Evolutionary conservation across 176 grass and related monocot species (phyloP).

Genomic region (Cocos nucifera): DNA sequence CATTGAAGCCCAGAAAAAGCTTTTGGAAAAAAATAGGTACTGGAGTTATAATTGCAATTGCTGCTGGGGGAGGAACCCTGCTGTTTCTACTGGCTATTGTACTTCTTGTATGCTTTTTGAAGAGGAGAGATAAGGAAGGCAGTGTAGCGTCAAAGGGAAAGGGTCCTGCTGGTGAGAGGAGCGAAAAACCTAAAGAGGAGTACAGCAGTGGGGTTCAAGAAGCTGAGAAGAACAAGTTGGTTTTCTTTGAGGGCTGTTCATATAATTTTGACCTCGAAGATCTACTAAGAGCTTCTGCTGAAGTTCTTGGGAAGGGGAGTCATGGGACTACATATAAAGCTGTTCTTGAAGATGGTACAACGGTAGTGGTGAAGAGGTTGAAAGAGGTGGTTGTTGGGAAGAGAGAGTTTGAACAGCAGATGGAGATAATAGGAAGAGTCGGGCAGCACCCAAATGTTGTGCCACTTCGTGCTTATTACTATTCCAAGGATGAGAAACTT

Average conservation of each 20-base stretch:
- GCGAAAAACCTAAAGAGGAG: conserved; percentile 75
- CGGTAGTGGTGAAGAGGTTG: conserved; percentile 88
- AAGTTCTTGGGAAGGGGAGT: conserved; percentile 93
- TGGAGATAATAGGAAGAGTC: conserved; percentile 85
- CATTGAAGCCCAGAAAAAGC: conserved; percentile 36
- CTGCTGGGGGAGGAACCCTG: conserved; percentile 41
- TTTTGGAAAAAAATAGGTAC: conserved; percentile 66
- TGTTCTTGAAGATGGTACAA: conserved; percentile 91
- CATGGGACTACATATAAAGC: conserved; percentile 95
- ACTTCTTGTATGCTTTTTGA: conserved; percentile 61
- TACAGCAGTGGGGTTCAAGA: conserved; percentile 90
- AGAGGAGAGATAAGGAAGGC: conserved; percentile 40
- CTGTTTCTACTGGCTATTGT: conserved; percentile 56
- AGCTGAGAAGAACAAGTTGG: conserved; percentile 82
- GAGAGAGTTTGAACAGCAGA: conserved; percentile 89
- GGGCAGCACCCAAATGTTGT: conserved; percentile 67
- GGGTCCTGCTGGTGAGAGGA: conserved; percentile 41
- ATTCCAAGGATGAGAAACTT: conserved; percentile 97
- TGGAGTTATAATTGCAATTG: conserved; percentile 51
- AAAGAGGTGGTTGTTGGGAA: conserved; percentile 84
- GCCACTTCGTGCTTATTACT: conserved; percentile 89
- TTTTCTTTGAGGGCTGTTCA: conserved; percentile 82
- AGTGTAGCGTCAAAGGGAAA: conserved; percentile 60
- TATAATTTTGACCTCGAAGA: conserved; percentile 97
- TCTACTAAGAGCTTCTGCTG: conserved; percentile 88